Evolutionary conservation across 768 basidiomycete genomes (phyloP).

Genomic region (Lactarius pseudohatsudake): DNA sequence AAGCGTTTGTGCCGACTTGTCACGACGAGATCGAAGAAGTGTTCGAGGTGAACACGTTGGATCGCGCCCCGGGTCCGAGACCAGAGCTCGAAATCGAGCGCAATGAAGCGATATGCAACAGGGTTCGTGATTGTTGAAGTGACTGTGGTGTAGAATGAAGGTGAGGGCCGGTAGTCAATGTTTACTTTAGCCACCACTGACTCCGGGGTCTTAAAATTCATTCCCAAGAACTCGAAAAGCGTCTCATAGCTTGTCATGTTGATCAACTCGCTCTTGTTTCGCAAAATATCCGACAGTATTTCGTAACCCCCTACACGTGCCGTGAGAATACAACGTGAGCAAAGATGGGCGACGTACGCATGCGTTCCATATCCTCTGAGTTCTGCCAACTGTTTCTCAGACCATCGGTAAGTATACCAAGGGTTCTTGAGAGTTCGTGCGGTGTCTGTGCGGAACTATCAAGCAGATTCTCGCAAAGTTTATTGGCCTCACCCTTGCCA

Average conservation of each 20-base stretch:
- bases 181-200: constrained; percentile 39
- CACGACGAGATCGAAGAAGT: constrained; percentile 73
- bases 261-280: constrained; percentile 69
- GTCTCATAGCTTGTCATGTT: constrained; percentile 81
- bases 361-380: constrained; percentile 90
- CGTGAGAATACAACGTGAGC: not conserved
- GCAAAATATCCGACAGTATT: constrained; percentile 71
- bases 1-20: constrained; percentile 74
- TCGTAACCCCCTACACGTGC: constrained; percentile 77
- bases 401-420: constrained; percentile 73
- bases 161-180: not conserved
- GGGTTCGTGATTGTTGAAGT: constrained; percentile 84
- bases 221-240: constrained; percentile 81
- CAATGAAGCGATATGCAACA: constrained; percentile 77
- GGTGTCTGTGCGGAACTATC: constrained; percentile 48
- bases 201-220: constrained; percentile 83
- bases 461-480: not conserved
- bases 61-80: constrained; percentile 66
- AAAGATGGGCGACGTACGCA: constrained; percentile 55
- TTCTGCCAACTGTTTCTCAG: constrained; percentile 87
- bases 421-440: constrained; percentile 72
- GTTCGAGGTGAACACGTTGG: constrained; percentile 76
- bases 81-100: constrained; percentile 92
- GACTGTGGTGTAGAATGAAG: constrained; percentile 48
- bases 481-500: constrained; percentile 57